These are phyloP conservation scores for Iris pallida DNA, from an alignment of 116 monocot genomes.

Conservation along the genomic window DNA sequence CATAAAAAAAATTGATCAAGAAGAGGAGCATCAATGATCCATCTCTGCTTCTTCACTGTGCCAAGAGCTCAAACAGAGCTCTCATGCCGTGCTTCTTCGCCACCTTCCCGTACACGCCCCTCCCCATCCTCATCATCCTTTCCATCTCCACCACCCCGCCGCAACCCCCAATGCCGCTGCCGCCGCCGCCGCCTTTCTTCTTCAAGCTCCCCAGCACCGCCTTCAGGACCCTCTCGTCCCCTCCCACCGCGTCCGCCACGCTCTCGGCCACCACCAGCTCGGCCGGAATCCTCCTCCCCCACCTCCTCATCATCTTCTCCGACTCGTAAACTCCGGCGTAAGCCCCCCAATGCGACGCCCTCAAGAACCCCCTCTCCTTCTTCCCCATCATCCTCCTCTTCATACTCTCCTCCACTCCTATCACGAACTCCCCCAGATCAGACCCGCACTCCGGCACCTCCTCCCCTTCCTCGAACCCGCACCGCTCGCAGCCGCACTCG, in stretches of 20 bases:
- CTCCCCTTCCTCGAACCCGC: slow-evolving; percentile 48
- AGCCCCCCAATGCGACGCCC: slow-evolving; percentile 70
- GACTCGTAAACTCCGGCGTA: slow-evolving; percentile 44
- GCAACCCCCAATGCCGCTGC: slow-evolving; percentile 14
- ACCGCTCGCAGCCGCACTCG: slow-evolving; percentile 63
- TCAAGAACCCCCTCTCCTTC: slow-evolving; percentile 56
- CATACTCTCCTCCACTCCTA: slow-evolving; percentile 48
- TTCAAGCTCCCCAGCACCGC: slow-evolving; percentile 27
- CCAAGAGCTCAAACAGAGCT: slow-evolving; percentile 38
- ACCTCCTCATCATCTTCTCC: slow-evolving; percentile 46
- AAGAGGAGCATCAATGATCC: not conserved
- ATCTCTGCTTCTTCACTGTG: slow-evolving; percentile 7
- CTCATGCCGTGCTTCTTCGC: slow-evolving; percentile 56
- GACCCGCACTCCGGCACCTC: slow-evolving; percentile 3
- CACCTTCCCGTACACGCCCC: slow-evolving; percentile 65
- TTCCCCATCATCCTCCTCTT: slow-evolving; percentile 33
- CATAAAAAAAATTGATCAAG: not conserved
- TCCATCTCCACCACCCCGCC: slow-evolving; percentile 37
- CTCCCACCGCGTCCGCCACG: slow-evolving; percentile 45
- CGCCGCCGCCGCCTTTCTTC: slow-evolving; percentile 19
- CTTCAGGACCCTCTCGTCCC: slow-evolving; percentile 71
- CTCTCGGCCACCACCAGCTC: slow-evolving; percentile 41
- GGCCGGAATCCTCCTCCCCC: slow-evolving; percentile 38
- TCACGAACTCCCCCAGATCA: slow-evolving; percentile 23
- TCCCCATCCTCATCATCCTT: slow-evolving; percentile 54